Conservation (phyloP, 345 rosid species). For the Citrus reticulata region DNA sequence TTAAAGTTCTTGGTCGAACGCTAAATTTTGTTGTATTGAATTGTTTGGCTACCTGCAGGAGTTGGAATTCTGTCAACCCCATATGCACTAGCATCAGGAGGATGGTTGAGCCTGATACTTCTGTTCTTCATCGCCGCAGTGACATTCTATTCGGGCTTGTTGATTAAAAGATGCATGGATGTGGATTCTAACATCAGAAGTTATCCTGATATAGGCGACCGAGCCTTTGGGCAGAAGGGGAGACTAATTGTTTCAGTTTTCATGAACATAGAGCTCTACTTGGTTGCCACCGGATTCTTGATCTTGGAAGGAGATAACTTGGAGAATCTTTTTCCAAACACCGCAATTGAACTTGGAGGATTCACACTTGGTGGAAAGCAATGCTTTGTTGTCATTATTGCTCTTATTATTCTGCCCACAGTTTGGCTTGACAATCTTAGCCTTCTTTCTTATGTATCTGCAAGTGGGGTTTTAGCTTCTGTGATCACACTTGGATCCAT, state of each 20-base stretch:
- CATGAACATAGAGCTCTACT: constrained; percentile 75
- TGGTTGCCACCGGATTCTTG: constrained; percentile 79
- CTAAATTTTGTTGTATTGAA: too few relatives aligned
- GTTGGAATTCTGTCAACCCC: constrained; percentile 85
- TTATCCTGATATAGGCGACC: constrained; percentile 82
- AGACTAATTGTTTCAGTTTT: constrained; percentile 49
- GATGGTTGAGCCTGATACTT: constrained; percentile 74
- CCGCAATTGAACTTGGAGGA: constrained; percentile 45
- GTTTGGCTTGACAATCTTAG: constrained; percentile 79
- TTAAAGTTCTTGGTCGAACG: too few relatives aligned
- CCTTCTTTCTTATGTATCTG: constrained; percentile 78
- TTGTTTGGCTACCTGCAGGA: constrained; percentile 37
- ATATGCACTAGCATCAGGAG: constrained; percentile 85
- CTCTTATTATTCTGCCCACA: constrained; percentile 65
- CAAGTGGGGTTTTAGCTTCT: constrained; percentile 88
- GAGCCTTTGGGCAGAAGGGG: constrained; percentile 76
- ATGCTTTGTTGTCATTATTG: constrained; percentile 55
- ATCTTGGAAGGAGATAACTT: constrained; percentile 91
- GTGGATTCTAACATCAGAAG: constrained; percentile 52
- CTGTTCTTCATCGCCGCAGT: constrained; percentile 54
- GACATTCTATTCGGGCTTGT: constrained; percentile 64
- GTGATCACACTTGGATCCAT: constrained; percentile 64
- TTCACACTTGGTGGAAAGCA: constrained; percentile 48
- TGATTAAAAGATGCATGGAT: constrained; percentile 83
- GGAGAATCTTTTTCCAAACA: constrained; percentile 48